Percentiles rank a stretch among this genome's conserved stretches.
Evolutionary conservation across 768 basidiomycete genomes (phyloP).

Genomic region (Russula abietina): DNA sequence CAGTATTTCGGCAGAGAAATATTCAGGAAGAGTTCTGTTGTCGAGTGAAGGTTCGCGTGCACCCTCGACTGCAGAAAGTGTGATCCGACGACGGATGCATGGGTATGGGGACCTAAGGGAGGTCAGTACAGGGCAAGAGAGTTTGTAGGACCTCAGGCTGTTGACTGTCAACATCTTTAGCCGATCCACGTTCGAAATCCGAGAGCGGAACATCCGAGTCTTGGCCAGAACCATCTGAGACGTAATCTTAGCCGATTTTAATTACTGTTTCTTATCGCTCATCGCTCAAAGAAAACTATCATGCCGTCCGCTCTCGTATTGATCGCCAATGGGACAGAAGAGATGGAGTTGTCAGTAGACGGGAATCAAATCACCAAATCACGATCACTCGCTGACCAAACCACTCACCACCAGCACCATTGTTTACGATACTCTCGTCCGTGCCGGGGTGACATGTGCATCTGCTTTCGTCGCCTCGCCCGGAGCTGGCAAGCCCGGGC

Average conservation of each 20-base stretch:
- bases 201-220: not conserved
- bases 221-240: not conserved
- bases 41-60: constrained; percentile 51
- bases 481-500: not conserved
- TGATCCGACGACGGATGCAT: constrained; percentile 26
- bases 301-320: constrained; percentile 60
- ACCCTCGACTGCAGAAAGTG: constrained; percentile 53
- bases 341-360: constrained; percentile 73
- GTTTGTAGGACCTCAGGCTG: not conserved
- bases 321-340: constrained; percentile 78
- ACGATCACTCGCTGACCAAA: not conserved
- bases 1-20: constrained; percentile 56
- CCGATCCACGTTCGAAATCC: not conserved
- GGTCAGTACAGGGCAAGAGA: not conserved
- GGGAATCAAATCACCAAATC: not conserved
- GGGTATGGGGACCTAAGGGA: not conserved
- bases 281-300: not conserved
- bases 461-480: constrained; percentile 53
- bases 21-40: constrained; percentile 51
- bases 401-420: constrained; percentile 49
- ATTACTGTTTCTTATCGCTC: too few species aligned
- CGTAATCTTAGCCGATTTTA: not conserved
- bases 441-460: constrained; percentile 58
- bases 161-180: not conserved
- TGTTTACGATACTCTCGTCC: constrained; percentile 75